Evolutionary conservation across 257 asterid species (phyloP), one percentile per base, ranked within the genome.

Genomic region (Paulownia fortunei): DNA sequence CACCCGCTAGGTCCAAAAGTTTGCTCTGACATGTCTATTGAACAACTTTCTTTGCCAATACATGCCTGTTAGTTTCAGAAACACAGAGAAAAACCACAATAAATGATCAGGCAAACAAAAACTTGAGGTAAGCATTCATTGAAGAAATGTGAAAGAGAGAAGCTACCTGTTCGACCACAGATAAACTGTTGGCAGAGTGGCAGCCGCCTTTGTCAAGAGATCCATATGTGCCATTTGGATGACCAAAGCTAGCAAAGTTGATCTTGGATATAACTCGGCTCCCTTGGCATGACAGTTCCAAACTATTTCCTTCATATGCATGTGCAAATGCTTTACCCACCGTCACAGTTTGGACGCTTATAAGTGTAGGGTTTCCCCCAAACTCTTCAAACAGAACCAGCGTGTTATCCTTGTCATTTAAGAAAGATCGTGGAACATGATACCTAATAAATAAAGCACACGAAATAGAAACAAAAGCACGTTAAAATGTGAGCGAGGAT

Each of bases 351-450:
- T 75, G 74, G 12, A 84, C 39, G 2, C 27, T 75, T 1, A 80
- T 76, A 3, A 13, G n/a, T 0, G n/a, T 18, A 5, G 87, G 87
- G 21, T 82, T 54, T 0, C 91, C 89, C 0, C 89, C 91, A 7
- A 82, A 18, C 64, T 87, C 89, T 42, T 87, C 91, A 58, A 87
- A 84, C 60, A 87, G 58, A 58, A 84, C 86, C 37, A 87, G 54
- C 0, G 56, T 19, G 39, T 87, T 87, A 2, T 46, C 59, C 19
- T 67, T 39, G 0, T 26, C 15, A 24, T 21, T 23, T 27, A 87
- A 73, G 83, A 78, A 84, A 3, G 84, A 78, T 0, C 91, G 80
- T 2, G 91, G 91, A 0, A 87, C 84, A 21, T 87, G 91, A 64
- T 87, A 84, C 84, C 81, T 82, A 7, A n/a, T n/a, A n/a, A n/a